A percentile compares a stretch with the other conserved stretches of the same genome.
Evolutionary conservation across 805 yeast genomes (phyloP).

Genomic region (Monosporozyma solicola): DNA sequence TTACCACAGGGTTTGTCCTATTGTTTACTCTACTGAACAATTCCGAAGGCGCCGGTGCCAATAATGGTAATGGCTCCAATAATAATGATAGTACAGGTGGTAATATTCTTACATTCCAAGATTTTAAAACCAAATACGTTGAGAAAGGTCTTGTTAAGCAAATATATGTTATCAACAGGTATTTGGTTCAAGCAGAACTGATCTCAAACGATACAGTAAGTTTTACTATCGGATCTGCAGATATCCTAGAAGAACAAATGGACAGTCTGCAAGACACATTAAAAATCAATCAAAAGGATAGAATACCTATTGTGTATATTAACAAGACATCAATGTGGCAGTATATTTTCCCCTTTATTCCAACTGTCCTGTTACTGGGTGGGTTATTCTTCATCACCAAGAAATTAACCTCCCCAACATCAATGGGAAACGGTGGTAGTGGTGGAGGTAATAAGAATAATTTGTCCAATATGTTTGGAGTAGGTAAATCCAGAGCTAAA

Average conservation of each 20-base stretch:
- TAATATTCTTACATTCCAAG: constrained; percentile 55
- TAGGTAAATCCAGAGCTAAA: constrained; percentile 73
- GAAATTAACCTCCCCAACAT: constrained; percentile 25
- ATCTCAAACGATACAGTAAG: constrained; percentile 43
- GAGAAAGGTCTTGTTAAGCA: constrained; percentile 71
- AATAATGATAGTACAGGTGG: constrained; percentile 3
- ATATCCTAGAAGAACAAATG: constrained; percentile 75
- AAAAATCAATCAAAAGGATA: constrained; percentile 55
- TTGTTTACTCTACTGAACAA: constrained; percentile 31
- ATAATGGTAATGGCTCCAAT: constrained; percentile 9
- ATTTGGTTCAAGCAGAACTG: constrained; percentile 61
- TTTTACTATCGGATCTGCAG: constrained; percentile 85
- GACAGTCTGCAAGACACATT: constrained; percentile 61
- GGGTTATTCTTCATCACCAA: constrained; percentile 45
- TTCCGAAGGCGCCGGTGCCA: constrained; percentile 3
- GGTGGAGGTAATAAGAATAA: constrained; percentile 29
- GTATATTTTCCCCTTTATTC: constrained; percentile 61
- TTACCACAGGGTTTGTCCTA: constrained; percentile 33
- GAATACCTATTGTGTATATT: constrained; percentile 69
- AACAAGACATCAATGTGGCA: constrained; percentile 60
- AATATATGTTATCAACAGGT: constrained; percentile 64
- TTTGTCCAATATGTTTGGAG: constrained; percentile 51
- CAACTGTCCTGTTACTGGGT: constrained; percentile 73
- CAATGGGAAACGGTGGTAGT: constrained; percentile 44
- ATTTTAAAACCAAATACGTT: constrained; percentile 69